Evolutionary conservation across 192 early-diverging fungal genomes (phyloP), one percentile per base, ranked within the genome.

Genomic region (Kickxella alabastrina): DNA sequence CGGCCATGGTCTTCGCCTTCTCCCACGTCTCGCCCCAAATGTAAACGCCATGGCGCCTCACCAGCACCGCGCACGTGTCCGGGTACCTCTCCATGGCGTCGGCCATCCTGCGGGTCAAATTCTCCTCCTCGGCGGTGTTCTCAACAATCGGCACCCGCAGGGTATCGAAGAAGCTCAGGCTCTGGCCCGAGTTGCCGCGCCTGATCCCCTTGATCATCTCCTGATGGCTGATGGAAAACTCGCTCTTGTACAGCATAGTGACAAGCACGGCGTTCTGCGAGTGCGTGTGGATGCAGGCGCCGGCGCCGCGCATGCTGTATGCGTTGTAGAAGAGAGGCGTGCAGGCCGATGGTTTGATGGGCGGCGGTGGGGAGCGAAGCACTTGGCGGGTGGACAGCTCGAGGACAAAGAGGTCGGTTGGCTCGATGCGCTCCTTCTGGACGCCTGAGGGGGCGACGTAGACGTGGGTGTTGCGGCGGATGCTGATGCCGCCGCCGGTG

Each of bases 171-270:
- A 90, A 93, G 18, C 80, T 61, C 22, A 87, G 75, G 62, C 83
- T 87, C 14, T 71, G 59, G 41, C 80, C 79, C 2, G 81, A 72
- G 27, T 58, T 68, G 3, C 92, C 95, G 17, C 81, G 79, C 21
- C 87, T 76, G 43, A 98, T 98, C 6, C 95, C 95, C 77, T 98
- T 98, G 77, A 98, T 98, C 95, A 98, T 98, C 62, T 98, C 95
- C 62, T 96, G 93, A 67, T 96, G 91, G 8, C 91, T 89, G 48
- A 98, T 94, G 10, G 65, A 64, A 74, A 98, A 98, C 39, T 78
- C 82, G 6, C 82, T 73, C 9, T 85, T 85, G 51, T 79, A 92
- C 32, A 98, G 64, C 60, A 98, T 63, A 0, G 95, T 96, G 4
- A 74, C 92, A 85, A 98, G 86, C 17, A 98, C 92, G 1, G 95